Evolutionary conservation across 2,329 filamentous ascomycete genomes (phyloP), one percentile per base, ranked within the genome.

Genomic region (Exophiala calicioides): DNA sequence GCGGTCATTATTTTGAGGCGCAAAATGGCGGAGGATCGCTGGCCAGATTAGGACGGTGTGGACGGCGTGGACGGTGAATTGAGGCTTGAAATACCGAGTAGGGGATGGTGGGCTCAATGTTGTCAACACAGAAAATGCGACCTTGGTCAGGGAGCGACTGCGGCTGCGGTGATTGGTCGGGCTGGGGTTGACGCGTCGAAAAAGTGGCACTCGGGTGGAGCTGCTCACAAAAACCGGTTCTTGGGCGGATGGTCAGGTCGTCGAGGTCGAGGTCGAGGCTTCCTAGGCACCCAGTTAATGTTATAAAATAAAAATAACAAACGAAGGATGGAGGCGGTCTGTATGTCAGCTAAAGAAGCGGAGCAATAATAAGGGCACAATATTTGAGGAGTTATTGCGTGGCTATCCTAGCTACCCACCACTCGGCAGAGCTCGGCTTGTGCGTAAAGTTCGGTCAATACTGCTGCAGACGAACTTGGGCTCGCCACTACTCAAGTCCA

Each of bases 81-180:
- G 31, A 29, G 30, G 20, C 15, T 30, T 35, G 15, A 27, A 19
- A 34, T 13, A 16, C 15, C n/a, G 16, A 34, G 38, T 31, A 44
- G 16, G 36, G 42, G 33, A 13, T n/a, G 26, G 32, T 21, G n/a
- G n/a, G n/a, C n/a, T n/a, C n/a, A n/a, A n/a, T n/a, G 49, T 47
- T 54, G 52, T 55, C 52, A 55, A 55, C 52, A 55, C 36, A 44
- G 40, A 37, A 53, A 48, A 44, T 44, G 47, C 44, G 41, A 39
- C 46, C 36, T 52, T 24, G 48, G 27, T 29, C 44, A 40, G 35
- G 35, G 46, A n/a, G n/a, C n/a, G n/a, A 21, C 12, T 5, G 13
- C 29, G 18, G 27, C 20, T n/a, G 30, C 31, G 40, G 33, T 48
- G 52, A 55, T 55, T 55, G 52, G 52, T 39, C 34, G 27, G 29